A percentile compares a stretch with the other conserved stretches of the same genome.
Evolutionary conservation across 495 filamentous ascomycete species (phyloP).

Genomic region (Chlorociboria aeruginascens): DNA sequence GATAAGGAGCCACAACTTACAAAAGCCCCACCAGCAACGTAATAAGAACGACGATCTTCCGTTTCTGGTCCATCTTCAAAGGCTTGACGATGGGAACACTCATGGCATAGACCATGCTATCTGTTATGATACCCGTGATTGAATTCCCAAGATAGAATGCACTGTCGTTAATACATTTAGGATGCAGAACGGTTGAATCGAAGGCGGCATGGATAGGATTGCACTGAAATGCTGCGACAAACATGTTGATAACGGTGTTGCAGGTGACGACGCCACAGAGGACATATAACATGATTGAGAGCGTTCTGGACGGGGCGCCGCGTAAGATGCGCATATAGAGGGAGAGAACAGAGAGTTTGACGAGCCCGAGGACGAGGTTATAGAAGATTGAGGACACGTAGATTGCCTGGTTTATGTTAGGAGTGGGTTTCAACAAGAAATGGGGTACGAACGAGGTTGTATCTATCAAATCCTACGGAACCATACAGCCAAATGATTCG

Average conservation of each 20-base stretch:
- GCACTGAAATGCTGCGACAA: not conserved
- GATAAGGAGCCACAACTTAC: not conserved
- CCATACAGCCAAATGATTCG: not conserved
- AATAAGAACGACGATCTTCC: not conserved
- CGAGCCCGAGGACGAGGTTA: not conserved
- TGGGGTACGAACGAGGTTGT: not conserved
- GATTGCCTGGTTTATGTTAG: not conserved
- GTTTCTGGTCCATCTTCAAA: not conserved
- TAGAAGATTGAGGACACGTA: not conserved
- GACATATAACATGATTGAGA: not conserved
- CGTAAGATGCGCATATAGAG: not conserved
- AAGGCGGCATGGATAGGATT: not conserved
- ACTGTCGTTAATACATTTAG: not conserved
- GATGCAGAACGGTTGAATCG: not conserved
- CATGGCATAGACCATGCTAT: not conserved
- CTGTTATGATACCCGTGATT: not conserved
- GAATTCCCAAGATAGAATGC: not conserved
- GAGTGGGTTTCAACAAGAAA: not conserved
- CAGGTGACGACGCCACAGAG: not conserved
- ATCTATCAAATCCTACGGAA: not conserved
- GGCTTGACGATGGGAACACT: not conserved
- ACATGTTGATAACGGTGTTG: not conserved
- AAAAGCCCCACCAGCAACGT: not conserved
- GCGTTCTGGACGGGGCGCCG: not conserved
- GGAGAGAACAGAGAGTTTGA: not conserved